A percentile compares a stretch with the other conserved stretches of the same genome.
Evolutionary conservation across 2,329 filamentous ascomycete genomes (phyloP).

Genomic region (Zasmidium cellare): DNA sequence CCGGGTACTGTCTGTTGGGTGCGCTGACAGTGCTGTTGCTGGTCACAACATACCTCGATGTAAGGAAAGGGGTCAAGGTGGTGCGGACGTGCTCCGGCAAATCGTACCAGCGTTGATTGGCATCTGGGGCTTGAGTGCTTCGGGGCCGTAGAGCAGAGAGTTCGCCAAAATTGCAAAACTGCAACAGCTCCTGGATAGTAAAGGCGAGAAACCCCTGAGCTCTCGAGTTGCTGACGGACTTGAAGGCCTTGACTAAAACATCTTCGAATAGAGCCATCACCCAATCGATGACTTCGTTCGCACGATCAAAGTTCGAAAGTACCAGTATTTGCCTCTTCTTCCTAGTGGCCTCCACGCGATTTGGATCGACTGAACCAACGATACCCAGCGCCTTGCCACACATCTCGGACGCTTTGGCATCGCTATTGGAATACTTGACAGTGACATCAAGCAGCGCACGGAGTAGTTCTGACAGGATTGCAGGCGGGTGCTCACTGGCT

Average conservation of each 20-base stretch:
- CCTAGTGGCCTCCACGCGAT: conserved; percentile 76
- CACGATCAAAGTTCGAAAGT: conserved; percentile 78
- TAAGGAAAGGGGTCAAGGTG: conserved; percentile 83
- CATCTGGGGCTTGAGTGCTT: conserved; percentile 57
- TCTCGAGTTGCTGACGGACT: conserved; percentile 83
- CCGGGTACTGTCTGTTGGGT: conserved; percentile 62
- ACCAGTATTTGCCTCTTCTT: conserved; percentile 83
- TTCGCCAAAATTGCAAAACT: conserved; percentile 70
- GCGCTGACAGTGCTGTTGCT: conserved; percentile 31
- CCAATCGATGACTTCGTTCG: conserved; percentile 81
- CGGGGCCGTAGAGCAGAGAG: conserved; percentile 54
- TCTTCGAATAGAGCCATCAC: conserved; percentile 81
- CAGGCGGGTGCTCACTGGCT: conserved; percentile 79
- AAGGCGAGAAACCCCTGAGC: conserved; percentile 91
- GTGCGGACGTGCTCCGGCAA: conserved; percentile 77
- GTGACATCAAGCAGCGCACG: conserved; percentile 83
- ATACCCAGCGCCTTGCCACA: conserved; percentile 83
- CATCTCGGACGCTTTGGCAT: conserved; percentile 67
- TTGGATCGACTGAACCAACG: conserved; percentile 88
- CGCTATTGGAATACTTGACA: conserved; percentile 71
- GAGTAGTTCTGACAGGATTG: conserved; percentile 68
- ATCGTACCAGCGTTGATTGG: conserved; percentile 72
- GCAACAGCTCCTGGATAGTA: conserved; percentile 88
- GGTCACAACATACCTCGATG: conserved; percentile 75
- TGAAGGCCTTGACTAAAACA: conserved; percentile 85